These are phyloP conservation scores for Cryptococcus jaspeensis DNA, from an alignment of 1,284 basidiomycete species.

Conservation along the genomic window DNA sequence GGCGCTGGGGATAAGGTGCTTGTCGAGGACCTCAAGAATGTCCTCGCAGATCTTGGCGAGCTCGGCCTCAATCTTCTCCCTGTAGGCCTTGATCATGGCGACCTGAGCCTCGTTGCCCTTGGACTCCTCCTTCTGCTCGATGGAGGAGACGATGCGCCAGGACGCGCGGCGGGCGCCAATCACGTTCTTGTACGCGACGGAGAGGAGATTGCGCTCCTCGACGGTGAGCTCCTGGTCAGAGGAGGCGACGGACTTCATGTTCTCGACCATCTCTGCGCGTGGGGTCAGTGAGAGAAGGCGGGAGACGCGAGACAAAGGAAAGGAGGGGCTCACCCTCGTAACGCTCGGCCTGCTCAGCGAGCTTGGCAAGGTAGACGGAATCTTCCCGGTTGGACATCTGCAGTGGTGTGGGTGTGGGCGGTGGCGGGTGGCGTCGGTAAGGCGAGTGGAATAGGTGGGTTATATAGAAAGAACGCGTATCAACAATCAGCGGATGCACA, in stretches of 20 bases:
- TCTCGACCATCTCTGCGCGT: conserved; percentile 88
- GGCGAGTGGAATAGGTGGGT: neutral
- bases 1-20: conserved; percentile 98
- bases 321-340: conserved; percentile 74
- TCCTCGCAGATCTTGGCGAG: conserved; percentile 99
- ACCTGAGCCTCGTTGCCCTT: conserved; percentile 99
- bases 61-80: conserved; percentile 97
- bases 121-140: conserved; percentile 99
- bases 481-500: neutral
- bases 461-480: neutral
- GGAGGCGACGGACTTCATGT: conserved; percentile 97
- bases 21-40: conserved; percentile 96
- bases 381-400: conserved; percentile 89
- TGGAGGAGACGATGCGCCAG: conserved; percentile 98
- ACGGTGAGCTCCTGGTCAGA: conserved; percentile 98
- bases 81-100: conserved; percentile 97
- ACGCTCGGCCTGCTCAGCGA: conserved; percentile 97
- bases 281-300: conserved; percentile 12
- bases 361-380: conserved; percentile 98
- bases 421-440: neutral
- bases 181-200: conserved; percentile 99
- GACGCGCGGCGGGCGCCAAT: conserved; percentile 98
- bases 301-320: conserved; percentile 10
- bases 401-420: neutral
- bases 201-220: conserved; percentile 98